Percentiles rank a stretch among this genome's conserved stretches.
phyloP scores from a whole-genome alignment of 768 basidiomycete genomes.

The Mycena albidolilacea region DNA sequence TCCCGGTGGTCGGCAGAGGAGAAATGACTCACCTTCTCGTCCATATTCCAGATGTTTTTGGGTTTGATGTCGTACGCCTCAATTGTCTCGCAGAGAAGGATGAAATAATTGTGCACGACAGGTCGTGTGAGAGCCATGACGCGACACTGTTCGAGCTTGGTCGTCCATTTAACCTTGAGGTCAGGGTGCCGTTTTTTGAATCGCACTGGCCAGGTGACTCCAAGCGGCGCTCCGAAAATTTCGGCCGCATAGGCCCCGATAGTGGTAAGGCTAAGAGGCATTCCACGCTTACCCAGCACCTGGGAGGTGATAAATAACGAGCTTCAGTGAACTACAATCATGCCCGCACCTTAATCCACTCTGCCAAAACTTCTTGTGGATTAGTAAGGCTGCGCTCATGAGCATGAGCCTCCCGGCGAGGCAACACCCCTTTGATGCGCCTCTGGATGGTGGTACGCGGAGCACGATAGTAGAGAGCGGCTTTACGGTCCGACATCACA shows the following conservation, averaged over 20 bases:
- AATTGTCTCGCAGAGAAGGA: too few species aligned
- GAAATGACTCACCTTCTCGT: too few species aligned
- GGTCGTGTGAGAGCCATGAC: neutral
- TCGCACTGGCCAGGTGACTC: neutral
- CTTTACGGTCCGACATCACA: too few species aligned
- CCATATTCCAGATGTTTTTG: too few species aligned
- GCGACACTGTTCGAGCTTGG: neutral
- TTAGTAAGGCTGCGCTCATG: neutral
- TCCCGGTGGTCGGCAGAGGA: too few species aligned
- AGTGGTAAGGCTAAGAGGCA: neutral
- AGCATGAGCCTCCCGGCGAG: too few species aligned
- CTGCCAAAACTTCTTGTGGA: neutral
- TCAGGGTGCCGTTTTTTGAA: neutral
- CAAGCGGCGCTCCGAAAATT: neutral
- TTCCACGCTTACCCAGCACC: neutral
- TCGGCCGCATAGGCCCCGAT: slow-evolving; percentile 2
- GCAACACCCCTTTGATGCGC: too few species aligned
- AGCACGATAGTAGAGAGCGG: too few species aligned
- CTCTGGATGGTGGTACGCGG: too few species aligned
- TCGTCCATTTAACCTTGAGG: slow-evolving; percentile 5
- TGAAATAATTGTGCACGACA: neutral
- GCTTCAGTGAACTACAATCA: neutral
- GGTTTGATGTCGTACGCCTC: too few species aligned
- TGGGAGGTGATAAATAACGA: neutral
- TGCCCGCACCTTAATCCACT: neutral